These are phyloP conservation scores for Odonthalia washingtoniensis DNA, from an alignment of 31 red algal species.

Conservation along the genomic window DNA sequence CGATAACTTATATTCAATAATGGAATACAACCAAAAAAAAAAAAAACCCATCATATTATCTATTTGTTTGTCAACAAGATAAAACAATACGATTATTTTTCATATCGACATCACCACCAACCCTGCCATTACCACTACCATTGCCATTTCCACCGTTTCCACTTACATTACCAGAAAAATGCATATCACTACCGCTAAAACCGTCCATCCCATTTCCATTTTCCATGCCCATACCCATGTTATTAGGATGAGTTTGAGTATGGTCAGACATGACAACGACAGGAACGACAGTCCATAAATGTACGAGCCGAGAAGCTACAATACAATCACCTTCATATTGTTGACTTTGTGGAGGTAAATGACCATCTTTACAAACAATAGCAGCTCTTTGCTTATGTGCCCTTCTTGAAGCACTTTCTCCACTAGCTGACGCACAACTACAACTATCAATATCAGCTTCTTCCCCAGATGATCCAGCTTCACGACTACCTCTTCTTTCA, in stretches of 20 bases:
- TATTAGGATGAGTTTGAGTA: not conserved
- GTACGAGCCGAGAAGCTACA: slow-evolving; percentile 63
- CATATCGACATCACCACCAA: no score
- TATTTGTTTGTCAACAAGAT: no score
- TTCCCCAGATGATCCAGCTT: slow-evolving; percentile 62
- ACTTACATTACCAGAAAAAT: no score
- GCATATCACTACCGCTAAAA: no score
- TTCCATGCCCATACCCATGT: no score
- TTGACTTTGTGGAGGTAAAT: slow-evolving; percentile 64
- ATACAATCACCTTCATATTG: slow-evolving; percentile 77
- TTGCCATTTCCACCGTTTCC: not conserved
- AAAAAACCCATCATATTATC: no score
- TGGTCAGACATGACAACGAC: slow-evolving; percentile 1
- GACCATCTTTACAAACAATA: slow-evolving; percentile 68
- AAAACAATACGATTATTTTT: no score
- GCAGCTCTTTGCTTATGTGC: slow-evolving; percentile 58
- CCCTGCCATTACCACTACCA: no score
- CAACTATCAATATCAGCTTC: slow-evolving; percentile 79
- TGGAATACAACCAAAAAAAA: no score
- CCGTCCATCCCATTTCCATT: no score
- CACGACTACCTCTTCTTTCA: not conserved
- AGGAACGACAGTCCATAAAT: slow-evolving; percentile 65
- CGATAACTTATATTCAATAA: no score
- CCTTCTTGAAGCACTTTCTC: slow-evolving; percentile 42
- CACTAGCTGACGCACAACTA: slow-evolving; percentile 51